Conservation (phyloP, 2,329 filamentous ascomycete species). For the Ceratocystis cacaofunesta region DNA sequence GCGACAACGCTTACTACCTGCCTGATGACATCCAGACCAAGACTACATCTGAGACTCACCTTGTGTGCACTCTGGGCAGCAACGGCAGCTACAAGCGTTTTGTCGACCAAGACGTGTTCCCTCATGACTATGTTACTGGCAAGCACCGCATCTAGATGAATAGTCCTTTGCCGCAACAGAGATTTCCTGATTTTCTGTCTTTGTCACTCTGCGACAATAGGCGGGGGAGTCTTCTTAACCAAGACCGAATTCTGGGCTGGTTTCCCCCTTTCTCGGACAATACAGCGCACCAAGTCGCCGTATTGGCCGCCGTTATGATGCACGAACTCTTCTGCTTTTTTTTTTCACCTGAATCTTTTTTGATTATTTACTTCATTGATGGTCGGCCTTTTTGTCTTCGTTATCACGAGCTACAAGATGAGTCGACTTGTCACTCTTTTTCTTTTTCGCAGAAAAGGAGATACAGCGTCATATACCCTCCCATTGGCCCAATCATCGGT, state of each 20-base stretch:
- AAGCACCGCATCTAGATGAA: slow-evolving; percentile 7
- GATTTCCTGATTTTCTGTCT: not conserved
- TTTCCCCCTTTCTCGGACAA: not conserved
- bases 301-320: slow-evolving; percentile 11
- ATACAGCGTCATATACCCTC: not conserved
- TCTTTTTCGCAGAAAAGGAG: not conserved
- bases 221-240: not conserved
- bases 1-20: slow-evolving; percentile 38
- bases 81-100: slow-evolving; percentile 16
- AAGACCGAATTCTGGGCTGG: not conserved
- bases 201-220: not conserved
- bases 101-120: slow-evolving; percentile 10
- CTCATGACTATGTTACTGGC: slow-evolving; percentile 15
- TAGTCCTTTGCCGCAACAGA: not conserved
- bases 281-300: not conserved
- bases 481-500: not conserved
- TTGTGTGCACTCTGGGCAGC: slow-evolving; percentile 36
- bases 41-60: slow-evolving; percentile 31
- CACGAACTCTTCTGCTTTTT: slow-evolving; percentile 10
- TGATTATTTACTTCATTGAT: not conserved
- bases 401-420: not conserved
- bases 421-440: not conserved
- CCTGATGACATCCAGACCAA: slow-evolving; percentile 42
- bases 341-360: not conserved
- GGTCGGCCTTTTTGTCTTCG: not conserved